Evolutionary conservation across 2,329 filamentous ascomycete genomes (phyloP).

Genomic region (Trichoderma brevicompactum): DNA sequence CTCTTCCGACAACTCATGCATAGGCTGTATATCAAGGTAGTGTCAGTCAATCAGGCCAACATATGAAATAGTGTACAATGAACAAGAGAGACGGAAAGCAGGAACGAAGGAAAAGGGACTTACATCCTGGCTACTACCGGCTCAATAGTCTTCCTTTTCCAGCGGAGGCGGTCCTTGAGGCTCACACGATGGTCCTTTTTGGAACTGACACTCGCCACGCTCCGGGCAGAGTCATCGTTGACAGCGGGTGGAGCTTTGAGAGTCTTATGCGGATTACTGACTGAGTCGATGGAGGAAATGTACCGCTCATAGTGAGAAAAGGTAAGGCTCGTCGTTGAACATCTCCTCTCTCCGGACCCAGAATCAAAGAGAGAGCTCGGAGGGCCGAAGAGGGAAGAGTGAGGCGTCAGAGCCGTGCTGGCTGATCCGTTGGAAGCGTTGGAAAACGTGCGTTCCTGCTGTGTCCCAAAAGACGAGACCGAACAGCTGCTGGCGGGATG

Average conservation of each 20-base stretch:
- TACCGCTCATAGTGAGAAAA: constrained; percentile 60
- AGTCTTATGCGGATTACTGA: constrained; percentile 49
- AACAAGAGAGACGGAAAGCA: background rate
- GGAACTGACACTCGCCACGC: constrained; percentile 51
- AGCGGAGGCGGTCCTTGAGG: constrained; percentile 49
- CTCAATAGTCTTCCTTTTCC: constrained; percentile 46
- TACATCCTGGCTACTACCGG: constrained; percentile 43
- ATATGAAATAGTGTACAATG: background rate
- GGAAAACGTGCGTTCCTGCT: constrained; percentile 52
- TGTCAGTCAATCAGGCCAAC: background rate
- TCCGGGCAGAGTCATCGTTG: constrained; percentile 42
- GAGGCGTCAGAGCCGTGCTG: constrained; percentile 48
- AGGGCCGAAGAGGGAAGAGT: constrained; percentile 47
- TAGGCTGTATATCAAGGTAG: constrained; percentile 3
- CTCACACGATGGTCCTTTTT: constrained; percentile 52
- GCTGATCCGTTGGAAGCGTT: constrained; percentile 49
- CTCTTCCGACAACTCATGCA: constrained; percentile 58
- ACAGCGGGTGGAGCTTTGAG: constrained; percentile 41
- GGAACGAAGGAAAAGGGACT: constrained; percentile 28
- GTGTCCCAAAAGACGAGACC: constrained; percentile 46
- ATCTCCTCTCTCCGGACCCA: constrained; percentile 21
- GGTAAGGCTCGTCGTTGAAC: constrained; percentile 46
- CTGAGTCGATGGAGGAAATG: constrained; percentile 49
- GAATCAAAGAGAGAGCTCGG: constrained; percentile 31
- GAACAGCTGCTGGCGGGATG: constrained; percentile 49